Base-by-base conservation (phyloP, 2,329 filamentous ascomycete genomes). In the Dactylellina haptotyla region DNA sequence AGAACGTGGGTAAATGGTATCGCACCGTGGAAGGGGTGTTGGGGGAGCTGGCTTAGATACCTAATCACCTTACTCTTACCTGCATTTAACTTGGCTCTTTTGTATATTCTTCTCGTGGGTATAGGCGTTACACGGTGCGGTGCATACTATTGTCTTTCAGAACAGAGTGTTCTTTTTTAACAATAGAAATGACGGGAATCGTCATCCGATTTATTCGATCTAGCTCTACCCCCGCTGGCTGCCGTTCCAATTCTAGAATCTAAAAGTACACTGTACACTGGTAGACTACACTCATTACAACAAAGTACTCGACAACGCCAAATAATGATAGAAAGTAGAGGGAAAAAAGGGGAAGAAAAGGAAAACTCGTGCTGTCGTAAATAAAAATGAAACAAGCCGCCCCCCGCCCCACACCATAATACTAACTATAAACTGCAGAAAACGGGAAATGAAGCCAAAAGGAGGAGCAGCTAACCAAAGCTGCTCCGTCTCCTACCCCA, bases 1-100 rank as follows among this genome's bases (percentile, higher is more conserved):
- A 93, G 79, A 89, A 91, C 80, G 85, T 88, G 77, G 91, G 89
- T 4, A 84, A 90, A 76, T 94, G 91, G 91, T 88, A 88, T 81
- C 86, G 87, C 76, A 88, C 88, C 16, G 87, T 87, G n/a, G 90
- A 92, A 53, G 75, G 75, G 34, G 76, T 73, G 5, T 25, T 77
- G 54, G 69, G 51, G 53, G 75, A 69, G 34, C 48, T 77, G 53
- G 26, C 67, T 30, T 51, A 18, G 25, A 23, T 46, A 30, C 4
- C 20, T 39, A n/a, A 9, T 54, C 37, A 10, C n/a, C n/a, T 20
- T 3, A 51, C 14, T 25, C 14, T 51, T 5, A 3, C 10, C 32
- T 28, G 39, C 39, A 9, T 16, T 43, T 9, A 4, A 9, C 39
- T 43, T 8, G 16, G n/a, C n/a, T n/a, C n/a, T n/a, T n/a, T n/a